Evolutionary conservation across 2,329 filamentous ascomycete genomes (phyloP).

Genomic region (Penicillium sp.): DNA sequence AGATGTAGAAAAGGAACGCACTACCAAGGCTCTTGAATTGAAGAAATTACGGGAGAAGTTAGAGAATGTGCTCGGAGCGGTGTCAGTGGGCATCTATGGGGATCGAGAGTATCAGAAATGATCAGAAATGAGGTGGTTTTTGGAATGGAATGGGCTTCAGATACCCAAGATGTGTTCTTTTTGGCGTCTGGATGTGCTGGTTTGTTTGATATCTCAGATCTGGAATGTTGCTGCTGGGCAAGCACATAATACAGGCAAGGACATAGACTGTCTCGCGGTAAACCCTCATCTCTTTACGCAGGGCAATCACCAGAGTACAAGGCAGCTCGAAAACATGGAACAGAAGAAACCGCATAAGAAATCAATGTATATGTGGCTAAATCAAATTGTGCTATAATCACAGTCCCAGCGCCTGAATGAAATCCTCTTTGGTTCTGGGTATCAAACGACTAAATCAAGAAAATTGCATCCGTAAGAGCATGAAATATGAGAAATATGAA

Average conservation of each 20-base stretch:
- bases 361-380: slow-evolving; percentile 1
- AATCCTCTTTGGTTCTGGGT: slow-evolving; percentile 12
- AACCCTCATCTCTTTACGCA: too few species aligned
- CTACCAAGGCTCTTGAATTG: slow-evolving; percentile 40
- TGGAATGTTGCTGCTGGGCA: too few species aligned
- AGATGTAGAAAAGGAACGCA: slow-evolving; percentile 41
- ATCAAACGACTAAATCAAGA: slow-evolving; percentile 10
- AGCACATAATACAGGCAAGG: too few species aligned
- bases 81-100: slow-evolving; percentile 36
- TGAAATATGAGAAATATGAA: slow-evolving; percentile 2
- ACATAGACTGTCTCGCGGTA: too few species aligned
- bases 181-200: slow-evolving; percentile 1
- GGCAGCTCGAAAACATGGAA: too few species aligned
- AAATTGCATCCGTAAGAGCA: slow-evolving; percentile 5
- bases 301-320: too few species aligned
- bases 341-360: background rate
- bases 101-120: slow-evolving; percentile 12
- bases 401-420: slow-evolving; percentile 9
- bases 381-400: slow-evolving; percentile 4
- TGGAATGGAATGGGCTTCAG: slow-evolving; percentile 4
- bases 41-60: slow-evolving; percentile 36
- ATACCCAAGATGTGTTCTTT: slow-evolving; percentile 4
- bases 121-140: too few species aligned
- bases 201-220: background rate
- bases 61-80: slow-evolving; percentile 40